Evolutionary conservation across 805 yeast genomes (phyloP), one percentile per base, ranked within the genome.

Genomic region (Candida ulmi): DNA sequence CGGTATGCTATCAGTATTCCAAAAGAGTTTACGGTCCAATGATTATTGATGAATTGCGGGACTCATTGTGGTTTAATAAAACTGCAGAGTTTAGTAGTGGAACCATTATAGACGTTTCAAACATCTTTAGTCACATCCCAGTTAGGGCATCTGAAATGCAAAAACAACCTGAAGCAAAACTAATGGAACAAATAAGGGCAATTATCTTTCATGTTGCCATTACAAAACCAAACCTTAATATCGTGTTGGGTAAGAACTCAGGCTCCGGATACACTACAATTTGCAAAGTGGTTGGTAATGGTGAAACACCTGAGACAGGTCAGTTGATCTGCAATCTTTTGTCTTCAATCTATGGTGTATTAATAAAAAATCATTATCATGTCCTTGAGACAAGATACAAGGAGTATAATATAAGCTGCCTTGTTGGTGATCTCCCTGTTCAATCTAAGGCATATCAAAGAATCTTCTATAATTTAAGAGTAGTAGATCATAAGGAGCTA

Each of bases 381-480:
- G 36, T 47, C 3, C 44, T 65, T 3, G 43, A 52, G 19, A 63
- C 63, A 0, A 32, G 40, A 5, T 61, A 44, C 36, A 43, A 56
- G 7, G 56, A 55, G 2, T 58, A 54, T 34, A 42, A 43, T 8
- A 50, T 63, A n/a, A 45, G 51, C 0, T 74, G 76, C 3, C 44
- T 69, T 0, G 57, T 78, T 11, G 72, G 76, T 0, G 51, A 47
- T 4, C 28, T 39, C 0, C 62, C 73, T 1, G 43, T 57, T 1
- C 62, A 62, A 39, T 51, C 68, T 0, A 66, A 58, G 32, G 43
- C 48, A 1, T 61, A 64, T 40, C 84, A 78, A 46, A 68, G 63
- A 37, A 47, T 76, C 2, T 71, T 63, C 38, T 46, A 74, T 17
- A 76, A 79, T 51, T 65, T 65, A 3, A 57, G 71, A 18, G 8